A percentile compares a stretch with the other conserved stretches of the same genome.
phyloP scores from a whole-genome alignment of 2,329 filamentous ascomycete species.

The Waltergamsia citrina region DNA sequence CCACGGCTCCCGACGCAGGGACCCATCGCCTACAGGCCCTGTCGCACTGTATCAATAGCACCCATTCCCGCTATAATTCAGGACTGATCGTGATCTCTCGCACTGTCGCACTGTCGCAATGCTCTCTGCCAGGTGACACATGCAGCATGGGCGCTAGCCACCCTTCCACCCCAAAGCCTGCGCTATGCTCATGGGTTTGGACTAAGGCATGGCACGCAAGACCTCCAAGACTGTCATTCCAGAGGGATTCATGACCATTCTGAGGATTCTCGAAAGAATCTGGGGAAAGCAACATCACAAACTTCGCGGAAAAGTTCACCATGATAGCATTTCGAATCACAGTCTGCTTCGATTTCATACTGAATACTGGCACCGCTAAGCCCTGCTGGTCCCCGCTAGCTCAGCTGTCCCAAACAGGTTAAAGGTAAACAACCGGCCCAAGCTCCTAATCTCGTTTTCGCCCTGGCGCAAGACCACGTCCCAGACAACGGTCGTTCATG shows the following conservation, averaged over 20 bases:
- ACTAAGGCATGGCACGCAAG: too few species aligned
- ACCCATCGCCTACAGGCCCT: too few species aligned
- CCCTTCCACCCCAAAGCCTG: too few species aligned
- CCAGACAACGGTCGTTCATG: conserved; percentile 5
- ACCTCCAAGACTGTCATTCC: neutral
- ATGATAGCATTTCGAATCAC: conserved; percentile 1
- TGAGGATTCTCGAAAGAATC: neutral
- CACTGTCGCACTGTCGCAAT: too few species aligned
- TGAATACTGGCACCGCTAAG: neutral
- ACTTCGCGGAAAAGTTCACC: neutral
- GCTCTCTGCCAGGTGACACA: too few species aligned
- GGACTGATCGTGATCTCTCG: too few species aligned
- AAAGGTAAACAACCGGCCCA: conserved; percentile 8
- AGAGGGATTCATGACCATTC: neutral
- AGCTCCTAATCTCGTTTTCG: conserved; percentile 1
- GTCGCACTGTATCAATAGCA: too few species aligned
- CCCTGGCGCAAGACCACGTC: neutral
- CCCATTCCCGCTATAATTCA: too few species aligned
- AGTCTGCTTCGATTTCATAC: neutral
- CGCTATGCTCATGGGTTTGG: too few species aligned
- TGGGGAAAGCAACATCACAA: neutral
- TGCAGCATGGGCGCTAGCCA: too few species aligned
- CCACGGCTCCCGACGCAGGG: too few species aligned
- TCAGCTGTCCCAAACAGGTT: conserved; percentile 5
- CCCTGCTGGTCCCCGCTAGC: neutral